Conservation (phyloP, 164 flowering plant genomes). For the Platanus orientalis region DNA sequence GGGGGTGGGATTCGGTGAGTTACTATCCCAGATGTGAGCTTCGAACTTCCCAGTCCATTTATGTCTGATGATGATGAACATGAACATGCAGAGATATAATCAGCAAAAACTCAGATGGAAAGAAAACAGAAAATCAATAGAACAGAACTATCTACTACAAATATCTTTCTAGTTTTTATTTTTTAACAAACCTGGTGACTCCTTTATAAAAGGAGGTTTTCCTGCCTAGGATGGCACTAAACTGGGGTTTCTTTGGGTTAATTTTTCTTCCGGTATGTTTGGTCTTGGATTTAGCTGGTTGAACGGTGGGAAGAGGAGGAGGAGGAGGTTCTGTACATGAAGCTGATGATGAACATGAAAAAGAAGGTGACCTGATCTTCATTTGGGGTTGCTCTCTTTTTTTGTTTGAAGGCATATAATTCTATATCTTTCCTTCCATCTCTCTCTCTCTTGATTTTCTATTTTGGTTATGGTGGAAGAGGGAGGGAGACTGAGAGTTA, state of each 20-base stretch:
- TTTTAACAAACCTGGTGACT: slow-evolving; percentile 87
- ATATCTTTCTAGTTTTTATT: no score
- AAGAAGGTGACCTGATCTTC: slow-evolving; percentile 44
- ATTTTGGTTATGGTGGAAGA: slow-evolving; percentile 31
- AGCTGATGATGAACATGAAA: slow-evolving; percentile 21
- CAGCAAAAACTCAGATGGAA: slow-evolving; percentile 6
- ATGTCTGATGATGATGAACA: slow-evolving; percentile 48
- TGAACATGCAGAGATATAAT: slow-evolving; percentile 26
- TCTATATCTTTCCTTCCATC: not conserved
- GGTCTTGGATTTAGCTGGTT: slow-evolving; percentile 16
- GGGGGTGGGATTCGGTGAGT: slow-evolving; percentile 64
- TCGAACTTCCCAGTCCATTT: slow-evolving; percentile 95
- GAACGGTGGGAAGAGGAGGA: slow-evolving; percentile 4
- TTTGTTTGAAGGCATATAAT: not conserved
- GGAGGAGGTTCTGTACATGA: slow-evolving; percentile 17
- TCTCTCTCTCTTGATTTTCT: not conserved
- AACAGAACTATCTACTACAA: no score
- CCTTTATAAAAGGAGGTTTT: slow-evolving; percentile 92
- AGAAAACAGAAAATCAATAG: not conserved
- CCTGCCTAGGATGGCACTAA: slow-evolving; percentile 15
- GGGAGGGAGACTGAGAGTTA: slow-evolving; percentile 9
- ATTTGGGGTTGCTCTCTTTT: slow-evolving; percentile 11
- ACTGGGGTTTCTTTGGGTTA: slow-evolving; percentile 17
- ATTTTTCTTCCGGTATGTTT: slow-evolving; percentile 26
- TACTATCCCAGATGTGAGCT: slow-evolving; percentile 96